phyloP scores from a whole-genome alignment of 257 asterid species.

The Fraxinus cuspidata region DNA sequence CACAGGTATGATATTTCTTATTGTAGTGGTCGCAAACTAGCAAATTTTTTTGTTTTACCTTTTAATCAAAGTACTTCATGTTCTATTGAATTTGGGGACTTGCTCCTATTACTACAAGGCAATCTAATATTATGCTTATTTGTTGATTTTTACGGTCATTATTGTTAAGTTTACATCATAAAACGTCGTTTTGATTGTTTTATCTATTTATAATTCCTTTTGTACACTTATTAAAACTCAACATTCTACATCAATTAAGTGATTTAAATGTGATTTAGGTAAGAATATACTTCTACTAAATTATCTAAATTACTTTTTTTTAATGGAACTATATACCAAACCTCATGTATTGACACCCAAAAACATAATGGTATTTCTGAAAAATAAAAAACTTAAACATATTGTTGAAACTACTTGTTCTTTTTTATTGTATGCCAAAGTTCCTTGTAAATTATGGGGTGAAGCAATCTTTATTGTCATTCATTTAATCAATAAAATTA shows the following conservation, averaged over 20 bases:
- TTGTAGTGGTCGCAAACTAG: not conserved
- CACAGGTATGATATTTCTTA: not conserved
- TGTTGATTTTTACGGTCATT: too few relatives aligned
- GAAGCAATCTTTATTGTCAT: not conserved
- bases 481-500: not conserved
- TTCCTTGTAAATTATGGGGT: not conserved
- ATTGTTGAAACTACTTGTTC: not conserved
- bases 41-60: not conserved
- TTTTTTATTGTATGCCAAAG: not conserved
- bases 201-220: not conserved
- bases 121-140: not conserved
- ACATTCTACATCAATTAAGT: too few relatives aligned
- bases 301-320: not conserved
- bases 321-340: not conserved
- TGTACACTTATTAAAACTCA: too few relatives aligned
- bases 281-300: not conserved
- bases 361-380: not conserved
- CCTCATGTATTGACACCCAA: not conserved
- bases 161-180: not conserved
- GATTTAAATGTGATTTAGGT: not conserved
- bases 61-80: too few relatives aligned
- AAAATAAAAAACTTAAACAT: not conserved
- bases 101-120: not conserved
- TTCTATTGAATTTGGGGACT: not conserved
- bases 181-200: not conserved